Evolutionary conservation across 1,139 yeast genomes (phyloP).

Genomic region (Taiozyma onychis): DNA sequence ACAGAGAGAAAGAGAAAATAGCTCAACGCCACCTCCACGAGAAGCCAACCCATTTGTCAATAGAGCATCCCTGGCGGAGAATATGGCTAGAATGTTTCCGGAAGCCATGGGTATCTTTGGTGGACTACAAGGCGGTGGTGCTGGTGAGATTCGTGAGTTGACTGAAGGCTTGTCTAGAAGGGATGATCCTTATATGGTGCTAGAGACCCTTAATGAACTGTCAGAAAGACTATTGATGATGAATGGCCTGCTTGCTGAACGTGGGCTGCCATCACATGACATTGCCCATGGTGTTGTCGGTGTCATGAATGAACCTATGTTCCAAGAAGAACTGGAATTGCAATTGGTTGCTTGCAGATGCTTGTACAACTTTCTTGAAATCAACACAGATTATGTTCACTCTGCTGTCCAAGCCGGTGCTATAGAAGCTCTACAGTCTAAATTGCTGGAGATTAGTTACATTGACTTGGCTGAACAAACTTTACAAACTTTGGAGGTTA

Average conservation of each 20-base stretch:
- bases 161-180: slow-evolving; percentile 33
- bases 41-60: slow-evolving; percentile 2
- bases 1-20: neutral
- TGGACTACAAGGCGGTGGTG: slow-evolving; percentile 23
- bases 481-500: slow-evolving; percentile 66
- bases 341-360: slow-evolving; percentile 85
- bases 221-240: slow-evolving; percentile 63
- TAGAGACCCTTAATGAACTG: slow-evolving; percentile 59
- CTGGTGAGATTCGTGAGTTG: slow-evolving; percentile 31
- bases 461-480: slow-evolving; percentile 95
- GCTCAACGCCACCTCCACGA: neutral
- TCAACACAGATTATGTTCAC: slow-evolving; percentile 59
- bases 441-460: slow-evolving; percentile 68
- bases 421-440: slow-evolving; percentile 59
- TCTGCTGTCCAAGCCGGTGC: slow-evolving; percentile 64
- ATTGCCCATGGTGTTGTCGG: slow-evolving; percentile 51
- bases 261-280: slow-evolving; percentile 56
- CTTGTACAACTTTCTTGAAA: slow-evolving; percentile 75
- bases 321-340: slow-evolving; percentile 67
- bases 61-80: slow-evolving; percentile 20
- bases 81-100: slow-evolving; percentile 29
- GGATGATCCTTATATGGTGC: slow-evolving; percentile 39
- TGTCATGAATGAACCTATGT: slow-evolving; percentile 52
- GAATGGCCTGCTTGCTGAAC: slow-evolving; percentile 57
- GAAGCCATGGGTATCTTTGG: slow-evolving; percentile 36